Conservation (phyloP, 1,284 basidiomycete genomes). For the Stereum hirsutum region DNA sequence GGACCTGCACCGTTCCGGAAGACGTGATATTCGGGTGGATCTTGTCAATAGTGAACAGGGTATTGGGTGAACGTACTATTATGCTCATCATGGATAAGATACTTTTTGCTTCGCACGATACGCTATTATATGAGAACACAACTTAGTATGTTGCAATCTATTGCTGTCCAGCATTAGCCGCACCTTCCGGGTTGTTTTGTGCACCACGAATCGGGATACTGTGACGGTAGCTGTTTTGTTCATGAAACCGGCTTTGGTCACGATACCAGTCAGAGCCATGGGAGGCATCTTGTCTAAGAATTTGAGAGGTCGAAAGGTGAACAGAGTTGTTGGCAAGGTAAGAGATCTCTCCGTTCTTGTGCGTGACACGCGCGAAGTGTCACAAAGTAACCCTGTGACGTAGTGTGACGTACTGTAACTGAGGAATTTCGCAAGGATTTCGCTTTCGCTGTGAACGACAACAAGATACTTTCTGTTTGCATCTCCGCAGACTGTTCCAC, state of each 20-base stretch:
- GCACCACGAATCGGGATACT: slow-evolving; percentile 59
- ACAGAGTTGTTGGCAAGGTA: neutral
- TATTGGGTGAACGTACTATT: slow-evolving; percentile 37
- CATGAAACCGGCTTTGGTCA: slow-evolving; percentile 74
- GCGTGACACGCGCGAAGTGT: too few relatives aligned
- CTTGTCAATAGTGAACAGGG: neutral
- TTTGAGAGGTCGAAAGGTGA: neutral
- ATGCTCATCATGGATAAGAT: slow-evolving; percentile 60
- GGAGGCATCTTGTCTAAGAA: slow-evolving; percentile 55
- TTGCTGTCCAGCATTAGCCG: slow-evolving; percentile 12
- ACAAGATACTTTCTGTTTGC: neutral
- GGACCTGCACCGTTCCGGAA: neutral
- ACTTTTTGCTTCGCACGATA: slow-evolving; percentile 66
- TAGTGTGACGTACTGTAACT: too few relatives aligned
- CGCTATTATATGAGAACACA: slow-evolving; percentile 30
- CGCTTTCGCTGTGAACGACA: too few relatives aligned
- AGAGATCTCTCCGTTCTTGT: too few relatives aligned
- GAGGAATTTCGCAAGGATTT: too few relatives aligned
- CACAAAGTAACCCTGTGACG: too few relatives aligned
- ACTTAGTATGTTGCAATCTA: neutral
- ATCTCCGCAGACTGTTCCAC: too few relatives aligned
- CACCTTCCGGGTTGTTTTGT: slow-evolving; percentile 69
- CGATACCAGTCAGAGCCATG: slow-evolving; percentile 60
- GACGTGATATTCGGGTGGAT: slow-evolving; percentile 1
- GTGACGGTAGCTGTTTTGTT: slow-evolving; percentile 75